These are phyloP conservation scores for Metarhizium brunneum DNA, from an alignment of 2,329 filamentous ascomycete species.

Conservation along the genomic window DNA sequence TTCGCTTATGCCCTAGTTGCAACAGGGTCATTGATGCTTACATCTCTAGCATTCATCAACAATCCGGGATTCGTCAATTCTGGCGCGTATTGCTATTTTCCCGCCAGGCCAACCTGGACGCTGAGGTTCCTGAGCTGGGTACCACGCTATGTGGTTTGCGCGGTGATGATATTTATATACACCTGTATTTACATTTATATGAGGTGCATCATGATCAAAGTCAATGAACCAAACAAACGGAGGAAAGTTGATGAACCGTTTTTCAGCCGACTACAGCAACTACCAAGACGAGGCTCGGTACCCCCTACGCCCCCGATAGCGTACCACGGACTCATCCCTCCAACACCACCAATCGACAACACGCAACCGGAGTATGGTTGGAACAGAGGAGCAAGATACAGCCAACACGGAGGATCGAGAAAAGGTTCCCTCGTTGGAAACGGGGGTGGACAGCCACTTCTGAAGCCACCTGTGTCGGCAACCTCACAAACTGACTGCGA, in stretches of 20 bases:
- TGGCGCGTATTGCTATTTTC: constrained; percentile 62
- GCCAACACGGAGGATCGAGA: not conserved
- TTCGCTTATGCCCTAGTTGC: constrained; percentile 49
- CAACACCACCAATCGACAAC: constrained; percentile 13
- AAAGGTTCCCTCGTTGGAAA: not conserved
- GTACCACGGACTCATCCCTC: constrained; percentile 23
- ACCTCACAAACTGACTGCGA: not conserved
- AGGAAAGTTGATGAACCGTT: not conserved
- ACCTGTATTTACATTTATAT: constrained; percentile 64
- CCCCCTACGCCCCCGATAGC: constrained; percentile 21
- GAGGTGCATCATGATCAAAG: constrained; percentile 30
- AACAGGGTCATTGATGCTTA: constrained; percentile 48
- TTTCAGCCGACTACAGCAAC: constrained; percentile 6
- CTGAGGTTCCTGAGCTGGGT: constrained; percentile 61
- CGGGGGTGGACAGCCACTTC: not conserved
- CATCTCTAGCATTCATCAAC: constrained; percentile 55
- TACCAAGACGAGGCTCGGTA: constrained; percentile 5
- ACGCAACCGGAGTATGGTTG: constrained; percentile 8
- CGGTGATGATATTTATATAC: constrained; percentile 55
- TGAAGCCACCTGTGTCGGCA: not conserved
- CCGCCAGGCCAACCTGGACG: constrained; percentile 59
- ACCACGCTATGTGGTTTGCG: constrained; percentile 61
- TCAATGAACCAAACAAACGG: constrained; percentile 16
- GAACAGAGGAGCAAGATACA: not conserved
- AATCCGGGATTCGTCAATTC: constrained; percentile 48